These are phyloP conservation scores for Chrysoporthe deuterocubensis DNA, from an alignment of 2,329 filamentous ascomycete genomes.

Conservation along the genomic window DNA sequence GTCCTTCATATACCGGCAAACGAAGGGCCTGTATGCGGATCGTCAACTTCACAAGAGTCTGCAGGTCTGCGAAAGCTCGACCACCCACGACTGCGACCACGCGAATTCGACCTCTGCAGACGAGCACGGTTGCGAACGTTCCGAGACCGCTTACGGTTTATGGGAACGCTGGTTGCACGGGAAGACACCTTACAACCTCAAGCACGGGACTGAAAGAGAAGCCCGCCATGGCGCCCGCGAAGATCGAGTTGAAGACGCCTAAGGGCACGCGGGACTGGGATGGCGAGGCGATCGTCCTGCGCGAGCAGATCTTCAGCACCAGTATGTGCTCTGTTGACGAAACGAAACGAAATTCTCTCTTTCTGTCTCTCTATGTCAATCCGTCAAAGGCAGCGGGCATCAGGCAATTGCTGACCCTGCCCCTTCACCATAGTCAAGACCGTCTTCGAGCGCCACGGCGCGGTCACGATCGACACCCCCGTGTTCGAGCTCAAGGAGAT, in stretches of 20 bases:
- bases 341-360: too few relatives aligned
- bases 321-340: constrained; percentile 19
- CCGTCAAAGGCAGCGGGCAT: neutral
- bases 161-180: neutral
- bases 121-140: neutral
- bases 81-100: constrained; percentile 12
- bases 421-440: constrained; percentile 58
- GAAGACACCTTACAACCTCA: constrained; percentile 6
- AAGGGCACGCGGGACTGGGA: constrained; percentile 37
- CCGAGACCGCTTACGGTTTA: neutral
- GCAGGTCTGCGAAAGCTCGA: constrained; percentile 19
- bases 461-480: constrained; percentile 76
- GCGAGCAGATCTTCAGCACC: constrained; percentile 35
- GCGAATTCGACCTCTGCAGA: neutral
- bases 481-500: constrained; percentile 90
- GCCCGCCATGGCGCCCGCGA: constrained; percentile 24
- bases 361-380: neutral
- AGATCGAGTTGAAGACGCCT: constrained; percentile 34
- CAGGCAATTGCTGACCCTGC: constrained; percentile 40
- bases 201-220: constrained; percentile 1
- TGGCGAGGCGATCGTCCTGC: constrained; percentile 33
- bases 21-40: constrained; percentile 24
- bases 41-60: constrained; percentile 18
- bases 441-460: constrained; percentile 84
- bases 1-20: neutral